phyloP scores from a whole-genome alignment of 805 yeast species.

The Yamadazyma phyllophila region DNA sequence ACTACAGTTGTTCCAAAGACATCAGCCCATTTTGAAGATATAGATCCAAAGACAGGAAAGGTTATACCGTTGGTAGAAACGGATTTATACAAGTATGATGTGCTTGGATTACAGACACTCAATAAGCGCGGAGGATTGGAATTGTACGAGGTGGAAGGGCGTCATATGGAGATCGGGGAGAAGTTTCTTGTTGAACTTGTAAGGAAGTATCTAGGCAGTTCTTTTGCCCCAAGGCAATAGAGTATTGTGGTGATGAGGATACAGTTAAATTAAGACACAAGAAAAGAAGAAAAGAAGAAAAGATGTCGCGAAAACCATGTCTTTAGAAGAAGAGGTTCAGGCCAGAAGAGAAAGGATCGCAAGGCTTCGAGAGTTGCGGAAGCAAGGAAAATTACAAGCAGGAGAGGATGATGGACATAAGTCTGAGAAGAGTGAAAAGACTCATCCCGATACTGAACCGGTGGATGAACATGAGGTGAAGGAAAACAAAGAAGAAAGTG shows the following conservation, averaged over 20 bases:
- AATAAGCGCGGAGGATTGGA: constrained; percentile 43
- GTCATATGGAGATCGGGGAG: constrained; percentile 66
- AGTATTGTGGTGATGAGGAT: background rate
- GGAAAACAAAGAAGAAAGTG: constrained; percentile 5
- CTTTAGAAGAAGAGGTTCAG: constrained; percentile 12
- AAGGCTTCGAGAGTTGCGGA: constrained; percentile 9
- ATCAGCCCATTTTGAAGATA: constrained; percentile 64
- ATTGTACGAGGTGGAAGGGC: constrained; percentile 51
- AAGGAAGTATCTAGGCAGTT: constrained; percentile 40
- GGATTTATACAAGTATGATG: constrained; percentile 48
- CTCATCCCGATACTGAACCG: background rate
- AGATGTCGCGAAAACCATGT: constrained; percentile 1
- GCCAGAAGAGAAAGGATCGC: constrained; percentile 14
- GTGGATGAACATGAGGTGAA: constrained; percentile 9
- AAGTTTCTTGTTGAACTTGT: constrained; percentile 46
- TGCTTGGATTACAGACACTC: constrained; percentile 57
- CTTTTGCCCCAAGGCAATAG: background rate
- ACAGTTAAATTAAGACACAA: too few species aligned
- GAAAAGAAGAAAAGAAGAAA: too few species aligned
- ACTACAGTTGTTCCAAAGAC: constrained; percentile 72
- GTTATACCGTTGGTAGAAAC: constrained; percentile 49
- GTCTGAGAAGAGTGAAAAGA: too few species aligned
- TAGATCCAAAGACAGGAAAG: constrained; percentile 41
- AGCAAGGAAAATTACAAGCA: constrained; percentile 1
- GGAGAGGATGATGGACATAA: background rate